Evolutionary conservation across 1,139 yeast species (phyloP).

Genomic region (Yamadazyma aaseri): DNA sequence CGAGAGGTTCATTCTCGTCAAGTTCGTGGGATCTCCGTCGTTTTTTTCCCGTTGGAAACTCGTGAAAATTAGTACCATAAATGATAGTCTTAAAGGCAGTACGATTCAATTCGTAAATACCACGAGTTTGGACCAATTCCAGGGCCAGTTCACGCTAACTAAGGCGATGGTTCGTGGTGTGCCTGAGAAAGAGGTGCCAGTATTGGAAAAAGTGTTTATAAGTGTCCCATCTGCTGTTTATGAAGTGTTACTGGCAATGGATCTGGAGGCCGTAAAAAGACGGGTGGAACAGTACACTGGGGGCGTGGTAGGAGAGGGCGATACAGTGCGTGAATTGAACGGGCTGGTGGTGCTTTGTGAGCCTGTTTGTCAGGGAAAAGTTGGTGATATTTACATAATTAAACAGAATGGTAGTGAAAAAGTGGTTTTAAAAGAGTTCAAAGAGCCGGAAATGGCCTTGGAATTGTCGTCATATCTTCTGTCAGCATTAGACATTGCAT

Average conservation of each 20-base stretch:
- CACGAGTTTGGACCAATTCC: constrained; percentile 30
- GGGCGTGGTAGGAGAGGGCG: constrained; percentile 33
- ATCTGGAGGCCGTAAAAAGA: constrained; percentile 23
- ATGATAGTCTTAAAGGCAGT: constrained; percentile 18
- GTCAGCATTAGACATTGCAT: constrained; percentile 27
- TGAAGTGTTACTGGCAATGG: constrained; percentile 29
- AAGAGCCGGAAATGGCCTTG: constrained; percentile 17
- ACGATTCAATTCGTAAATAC: constrained; percentile 40
- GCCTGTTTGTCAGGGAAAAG: constrained; percentile 70
- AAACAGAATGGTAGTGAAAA: constrained; percentile 19
- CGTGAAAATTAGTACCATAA: constrained; percentile 34
- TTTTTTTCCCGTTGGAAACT: constrained; percentile 35
- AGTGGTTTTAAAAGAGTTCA: constrained; percentile 10
- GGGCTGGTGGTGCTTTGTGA: constrained; percentile 63
- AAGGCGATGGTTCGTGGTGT: constrained; percentile 33
- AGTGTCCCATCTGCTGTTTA: constrained; percentile 48
- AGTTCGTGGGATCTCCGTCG: constrained; percentile 47
- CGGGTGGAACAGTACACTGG: constrained; percentile 18
- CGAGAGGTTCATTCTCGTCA: constrained; percentile 28
- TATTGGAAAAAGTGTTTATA: constrained; percentile 33
- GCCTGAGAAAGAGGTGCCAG: constrained; percentile 24
- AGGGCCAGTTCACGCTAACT: constrained; percentile 34
- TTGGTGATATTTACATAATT: constrained; percentile 50
- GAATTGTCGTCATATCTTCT: constrained; percentile 39
- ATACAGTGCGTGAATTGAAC: constrained; percentile 39